Conservation (phyloP, 805 yeast species). For the Candida takata region DNA sequence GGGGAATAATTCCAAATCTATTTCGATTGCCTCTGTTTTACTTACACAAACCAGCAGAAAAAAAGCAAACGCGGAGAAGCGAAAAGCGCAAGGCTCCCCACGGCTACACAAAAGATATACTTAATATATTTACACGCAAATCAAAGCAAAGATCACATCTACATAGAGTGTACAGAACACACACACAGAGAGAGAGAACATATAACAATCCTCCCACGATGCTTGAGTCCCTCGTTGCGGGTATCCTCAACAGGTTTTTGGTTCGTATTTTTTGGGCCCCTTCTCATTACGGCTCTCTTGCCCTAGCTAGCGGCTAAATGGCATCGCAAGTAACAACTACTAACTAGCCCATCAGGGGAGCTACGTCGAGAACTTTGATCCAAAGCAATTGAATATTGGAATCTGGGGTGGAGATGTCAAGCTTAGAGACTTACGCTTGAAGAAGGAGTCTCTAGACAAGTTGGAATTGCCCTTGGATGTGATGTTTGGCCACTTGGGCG, state of each 20-base stretch:
- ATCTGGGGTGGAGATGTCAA: slow-evolving; percentile 98
- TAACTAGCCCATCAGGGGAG: slow-evolving; percentile 34
- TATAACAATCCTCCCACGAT: slow-evolving; percentile 24
- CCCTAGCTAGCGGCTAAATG: neutral
- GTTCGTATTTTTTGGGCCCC: slow-evolving; percentile 17
- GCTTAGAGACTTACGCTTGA: slow-evolving; percentile 65
- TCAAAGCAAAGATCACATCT: neutral
- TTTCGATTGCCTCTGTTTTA: too few species aligned
- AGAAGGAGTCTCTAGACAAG: slow-evolving; percentile 84
- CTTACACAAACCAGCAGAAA: too few species aligned
- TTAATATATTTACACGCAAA: too few species aligned
- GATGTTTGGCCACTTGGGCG: slow-evolving; percentile 83
- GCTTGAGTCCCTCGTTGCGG: slow-evolving; percentile 65
- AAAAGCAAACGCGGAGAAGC: too few species aligned
- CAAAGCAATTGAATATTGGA: slow-evolving; percentile 90
- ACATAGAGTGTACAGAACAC: neutral
- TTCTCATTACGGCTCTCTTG: neutral
- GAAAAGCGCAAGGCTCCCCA: too few species aligned
- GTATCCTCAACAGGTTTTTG: slow-evolving; percentile 50
- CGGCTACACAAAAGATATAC: too few species aligned
- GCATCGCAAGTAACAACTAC: neutral
- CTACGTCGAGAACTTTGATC: slow-evolving; percentile 92
- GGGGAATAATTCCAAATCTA: too few species aligned
- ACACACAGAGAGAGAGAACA: neutral
- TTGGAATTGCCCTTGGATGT: slow-evolving; percentile 83